Evolutionary conservation across 1,284 basidiomycete genomes (phyloP).

Genomic region (Apiotrichum montevideense): DNA sequence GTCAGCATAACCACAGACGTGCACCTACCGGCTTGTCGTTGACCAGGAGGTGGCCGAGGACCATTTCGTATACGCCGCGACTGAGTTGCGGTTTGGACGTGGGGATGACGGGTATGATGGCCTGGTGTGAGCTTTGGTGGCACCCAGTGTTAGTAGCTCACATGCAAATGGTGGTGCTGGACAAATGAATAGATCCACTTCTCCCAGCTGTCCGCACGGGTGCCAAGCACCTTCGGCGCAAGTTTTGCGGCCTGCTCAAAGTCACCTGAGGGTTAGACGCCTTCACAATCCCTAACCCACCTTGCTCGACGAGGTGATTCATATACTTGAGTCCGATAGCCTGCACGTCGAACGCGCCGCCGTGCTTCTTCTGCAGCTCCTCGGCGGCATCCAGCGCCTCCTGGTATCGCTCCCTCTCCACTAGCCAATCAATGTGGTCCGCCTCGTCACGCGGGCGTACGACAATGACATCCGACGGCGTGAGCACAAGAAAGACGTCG

Average conservation of each 20-base stretch:
- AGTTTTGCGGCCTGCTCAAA: constrained; percentile 75
- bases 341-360: constrained; percentile 55
- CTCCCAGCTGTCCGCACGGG: constrained; percentile 80
- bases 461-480: constrained; percentile 77
- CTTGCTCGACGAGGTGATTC: constrained; percentile 67
- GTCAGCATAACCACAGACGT: not conserved
- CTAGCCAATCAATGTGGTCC: constrained; percentile 90
- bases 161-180: constrained; percentile 72
- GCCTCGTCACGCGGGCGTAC: constrained; percentile 77
- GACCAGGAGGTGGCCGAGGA: constrained; percentile 77
- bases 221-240: constrained; percentile 79
- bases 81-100: constrained; percentile 72
- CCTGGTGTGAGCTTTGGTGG: constrained; percentile 46
- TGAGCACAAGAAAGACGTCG: constrained; percentile 65
- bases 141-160: constrained; percentile 38
- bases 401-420: constrained; percentile 77
- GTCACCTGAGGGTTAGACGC: constrained; percentile 53
- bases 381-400: constrained; percentile 85
- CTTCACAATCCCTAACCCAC: constrained; percentile 53
- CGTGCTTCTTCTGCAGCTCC: constrained; percentile 50
- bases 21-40: constrained; percentile 63
- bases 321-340: constrained; percentile 80
- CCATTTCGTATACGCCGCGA: constrained; percentile 88
- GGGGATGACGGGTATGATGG: constrained; percentile 84
- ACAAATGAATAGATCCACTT: constrained; percentile 90